Conservation (phyloP, 83 land plant genomes). For the Isoetes engelmannii region DNA sequence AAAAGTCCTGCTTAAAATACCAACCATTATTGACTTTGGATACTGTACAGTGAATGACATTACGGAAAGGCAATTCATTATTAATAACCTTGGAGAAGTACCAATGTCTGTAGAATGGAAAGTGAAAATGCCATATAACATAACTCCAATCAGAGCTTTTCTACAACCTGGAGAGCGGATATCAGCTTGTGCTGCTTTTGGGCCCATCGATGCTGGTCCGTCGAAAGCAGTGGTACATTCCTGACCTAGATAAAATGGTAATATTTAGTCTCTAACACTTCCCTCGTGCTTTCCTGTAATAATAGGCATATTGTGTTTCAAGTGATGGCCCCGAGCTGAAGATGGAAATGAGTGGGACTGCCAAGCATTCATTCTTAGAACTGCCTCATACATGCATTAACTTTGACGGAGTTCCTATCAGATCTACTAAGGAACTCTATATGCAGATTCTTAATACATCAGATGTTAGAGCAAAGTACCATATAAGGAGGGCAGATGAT, state of each 20-base stretch:
- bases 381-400: conserved; percentile 10
- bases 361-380: conserved; percentile 23
- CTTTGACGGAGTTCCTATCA: conserved; percentile 21
- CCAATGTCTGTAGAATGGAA: background rate
- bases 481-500: conserved; percentile 16
- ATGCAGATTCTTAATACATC: conserved; percentile 16
- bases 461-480: conserved; percentile 13
- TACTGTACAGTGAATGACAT: conserved; percentile 8
- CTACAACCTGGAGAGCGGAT: background rate
- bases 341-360: conserved; percentile 20
- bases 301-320: too few species aligned
- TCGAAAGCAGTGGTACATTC: conserved; percentile 3
- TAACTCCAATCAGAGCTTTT: background rate
- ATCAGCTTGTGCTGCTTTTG: background rate
- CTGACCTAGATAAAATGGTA: too few species aligned
- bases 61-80: background rate
- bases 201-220: background rate
- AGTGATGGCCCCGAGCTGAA: background rate
- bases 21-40: background rate
- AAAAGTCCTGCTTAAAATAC: background rate
- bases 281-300: too few species aligned
- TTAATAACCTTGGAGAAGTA: conserved; percentile 2
- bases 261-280: too few species aligned
- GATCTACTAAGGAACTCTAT: conserved; percentile 17
- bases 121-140: background rate